phyloP scores from a whole-genome alignment of 2,329 filamentous ascomycete genomes.

The Diaporthe citriasiana region DNA sequence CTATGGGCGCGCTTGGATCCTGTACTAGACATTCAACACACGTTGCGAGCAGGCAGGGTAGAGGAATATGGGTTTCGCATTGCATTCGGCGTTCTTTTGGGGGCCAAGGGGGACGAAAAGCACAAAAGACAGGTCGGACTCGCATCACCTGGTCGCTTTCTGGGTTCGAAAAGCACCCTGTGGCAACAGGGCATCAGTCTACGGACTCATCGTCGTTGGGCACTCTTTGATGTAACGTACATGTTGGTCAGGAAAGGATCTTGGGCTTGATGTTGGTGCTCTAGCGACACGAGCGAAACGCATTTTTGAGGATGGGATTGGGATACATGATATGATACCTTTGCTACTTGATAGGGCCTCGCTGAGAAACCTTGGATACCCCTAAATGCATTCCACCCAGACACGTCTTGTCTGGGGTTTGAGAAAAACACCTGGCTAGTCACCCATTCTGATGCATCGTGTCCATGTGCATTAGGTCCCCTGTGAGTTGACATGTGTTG shows the following conservation, averaged over 20 bases:
- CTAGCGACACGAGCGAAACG: conserved; percentile 10
- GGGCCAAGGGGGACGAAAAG: conserved; percentile 10
- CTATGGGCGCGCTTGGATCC: conserved; percentile 10
- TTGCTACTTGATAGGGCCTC: conserved; percentile 10
- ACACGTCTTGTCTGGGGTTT: neutral
- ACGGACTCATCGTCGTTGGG: neutral
- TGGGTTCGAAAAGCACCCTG: conserved; percentile 2
- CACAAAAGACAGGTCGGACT: conserved; percentile 13
- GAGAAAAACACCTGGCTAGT: neutral
- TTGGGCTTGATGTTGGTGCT: conserved; percentile 23
- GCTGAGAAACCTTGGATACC: conserved; percentile 26
- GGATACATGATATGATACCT: conserved; percentile 38
- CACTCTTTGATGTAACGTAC: neutral
- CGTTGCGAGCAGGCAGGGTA: conserved; percentile 28
- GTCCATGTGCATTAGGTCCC: neutral
- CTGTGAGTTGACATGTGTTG: too few species aligned
- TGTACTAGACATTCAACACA: conserved; percentile 26
- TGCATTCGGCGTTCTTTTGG: conserved; percentile 12
- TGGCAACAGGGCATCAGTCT: neutral
- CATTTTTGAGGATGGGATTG: conserved; percentile 17
- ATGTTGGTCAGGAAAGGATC: neutral
- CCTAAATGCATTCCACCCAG: conserved; percentile 27
- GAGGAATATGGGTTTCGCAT: conserved; percentile 9
- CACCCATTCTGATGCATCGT: neutral
- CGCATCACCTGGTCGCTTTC: conserved; percentile 4